phyloP scores from a whole-genome alignment of 805 yeast genomes.

The Starmerella gropengiesseri region DNA sequence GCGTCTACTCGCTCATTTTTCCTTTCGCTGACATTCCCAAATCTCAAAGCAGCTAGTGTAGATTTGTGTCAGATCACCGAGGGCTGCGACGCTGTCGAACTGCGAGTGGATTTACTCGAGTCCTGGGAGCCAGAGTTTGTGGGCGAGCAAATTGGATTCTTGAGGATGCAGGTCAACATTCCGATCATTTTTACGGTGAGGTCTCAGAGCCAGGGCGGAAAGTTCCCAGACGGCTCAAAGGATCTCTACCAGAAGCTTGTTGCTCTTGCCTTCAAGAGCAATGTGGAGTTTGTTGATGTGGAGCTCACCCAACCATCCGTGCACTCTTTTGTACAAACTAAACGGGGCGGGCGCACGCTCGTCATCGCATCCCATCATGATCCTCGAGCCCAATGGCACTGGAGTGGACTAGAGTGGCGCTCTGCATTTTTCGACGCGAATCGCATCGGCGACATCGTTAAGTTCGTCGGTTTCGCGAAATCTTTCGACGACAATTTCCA shows the following conservation, averaged over 20 bases:
- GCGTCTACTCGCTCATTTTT: too few relatives aligned
- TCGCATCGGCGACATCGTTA: conserved; percentile 57
- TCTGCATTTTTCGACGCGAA: conserved; percentile 57
- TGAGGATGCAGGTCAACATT: conserved; percentile 52
- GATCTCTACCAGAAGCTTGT: conserved; percentile 42
- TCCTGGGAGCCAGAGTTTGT: conserved; percentile 42
- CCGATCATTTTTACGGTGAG: conserved; percentile 79
- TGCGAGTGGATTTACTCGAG: conserved; percentile 63
- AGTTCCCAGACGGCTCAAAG: conserved; percentile 51
- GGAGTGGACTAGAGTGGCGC: conserved; percentile 68
- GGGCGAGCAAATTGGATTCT: conserved; percentile 56
- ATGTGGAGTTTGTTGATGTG: conserved; percentile 71
- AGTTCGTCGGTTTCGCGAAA: conserved; percentile 71
- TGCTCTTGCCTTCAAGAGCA: conserved; percentile 57
- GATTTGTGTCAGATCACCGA: conserved; percentile 38
- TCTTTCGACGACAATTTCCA: conserved; percentile 54
- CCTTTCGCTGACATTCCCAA: conserved; percentile 61
- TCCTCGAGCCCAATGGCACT: conserved; percentile 46
- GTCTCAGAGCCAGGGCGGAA: conserved; percentile 72
- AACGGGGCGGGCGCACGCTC: conserved; percentile 49
- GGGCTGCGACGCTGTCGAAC: conserved; percentile 75
- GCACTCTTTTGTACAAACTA: conserved; percentile 35
- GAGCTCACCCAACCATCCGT: conserved; percentile 54
- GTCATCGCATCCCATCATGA: conserved; percentile 81
- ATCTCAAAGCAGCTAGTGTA: conserved; percentile 32